Base-by-base conservation (phyloP, 805 yeast genomes). In the Ogataea henricii region DNA sequence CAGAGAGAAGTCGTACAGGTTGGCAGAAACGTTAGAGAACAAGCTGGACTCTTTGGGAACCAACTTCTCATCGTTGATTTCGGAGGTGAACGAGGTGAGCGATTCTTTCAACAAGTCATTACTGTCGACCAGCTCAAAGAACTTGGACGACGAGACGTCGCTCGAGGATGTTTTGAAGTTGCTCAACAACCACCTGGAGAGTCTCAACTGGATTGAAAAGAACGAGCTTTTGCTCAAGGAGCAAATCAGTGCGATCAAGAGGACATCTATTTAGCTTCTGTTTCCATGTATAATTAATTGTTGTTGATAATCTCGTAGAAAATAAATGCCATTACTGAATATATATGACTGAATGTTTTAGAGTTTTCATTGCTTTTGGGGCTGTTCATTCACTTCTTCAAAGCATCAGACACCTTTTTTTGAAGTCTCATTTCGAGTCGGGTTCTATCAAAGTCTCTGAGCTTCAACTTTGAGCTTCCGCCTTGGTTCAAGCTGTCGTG, bases 141-240 rank as follows among this genome's bases (percentile, higher is more conserved):
- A 52, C 35, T 47, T 54, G 2, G 63, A 58, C 17, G 65, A 62
- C 42, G 64, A 61, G 33, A 54, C 56, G 17, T 74, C 83, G 3
- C 66, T 83, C 38, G 82, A 81, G 55, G 90, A 85, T 62, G 79
- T 92, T 52, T 85, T 94, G 25, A 85, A 82, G 64, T 74, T 94
- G 53, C 77, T 94, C 62, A 91, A 92, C 63, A 81, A 89, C 39
- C 98, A 94, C 66, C 72, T 94, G 66, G 94, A 91, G 52, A 89
- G 96, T 53, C 76, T 94, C 68, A 89, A 84, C 63, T 90, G 91
- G 76, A 79, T 94, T 47, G 96, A 94, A 62, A 77, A 76, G 52
- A 80, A 83, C 53, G 89, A 96, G 44, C 76, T 76, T 16, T 71
- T 72, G 20, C 73, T 94, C 57, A 88, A 85, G 63, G 77, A 78